Percentiles rank a stretch among this genome's conserved stretches.
phyloP scores from a whole-genome alignment of 2,329 filamentous ascomycete species.

The Penicillium polonicum region DNA sequence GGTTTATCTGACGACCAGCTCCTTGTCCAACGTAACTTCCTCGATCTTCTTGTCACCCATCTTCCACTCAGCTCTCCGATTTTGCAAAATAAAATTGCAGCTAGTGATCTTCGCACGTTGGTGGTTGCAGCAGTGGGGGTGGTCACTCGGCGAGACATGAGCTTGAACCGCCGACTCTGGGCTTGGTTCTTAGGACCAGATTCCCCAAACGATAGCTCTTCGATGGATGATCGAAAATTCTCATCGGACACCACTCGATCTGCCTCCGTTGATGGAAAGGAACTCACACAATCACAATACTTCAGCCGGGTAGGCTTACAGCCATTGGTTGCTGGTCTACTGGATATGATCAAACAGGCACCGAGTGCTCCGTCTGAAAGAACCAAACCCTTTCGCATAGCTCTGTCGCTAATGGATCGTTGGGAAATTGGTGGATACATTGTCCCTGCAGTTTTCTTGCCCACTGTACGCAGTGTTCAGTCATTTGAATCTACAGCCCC shows the following conservation, averaged over 20 bases:
- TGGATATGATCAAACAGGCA: slow-evolving; percentile 69
- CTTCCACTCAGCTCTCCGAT: slow-evolving; percentile 80
- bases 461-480: slow-evolving; percentile 76
- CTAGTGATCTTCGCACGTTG: slow-evolving; percentile 75
- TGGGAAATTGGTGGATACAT: slow-evolving; percentile 95
- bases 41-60: slow-evolving; percentile 88
- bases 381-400: slow-evolving; percentile 84
- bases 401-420: slow-evolving; percentile 93
- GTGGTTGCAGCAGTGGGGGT: slow-evolving; percentile 82
- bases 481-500: slow-evolving; percentile 67
- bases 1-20: slow-evolving; percentile 84
- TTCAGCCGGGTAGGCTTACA: slow-evolving; percentile 78
- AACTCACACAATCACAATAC: slow-evolving; percentile 68
- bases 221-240: slow-evolving; percentile 30
- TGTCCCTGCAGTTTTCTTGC: slow-evolving; percentile 83
- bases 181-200: slow-evolving; percentile 90
- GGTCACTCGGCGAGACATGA: slow-evolving; percentile 90
- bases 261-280: slow-evolving; percentile 36
- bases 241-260: slow-evolving; percentile 30
- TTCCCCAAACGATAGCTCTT: slow-evolving; percentile 38
- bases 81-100: slow-evolving; percentile 70
- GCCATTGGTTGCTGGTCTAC: slow-evolving; percentile 69
- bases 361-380: slow-evolving; percentile 61
- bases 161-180: slow-evolving; percentile 91
- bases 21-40: slow-evolving; percentile 87